Base-by-base conservation (phyloP, 306 rosid species). In the Purshia tridentata region DNA sequence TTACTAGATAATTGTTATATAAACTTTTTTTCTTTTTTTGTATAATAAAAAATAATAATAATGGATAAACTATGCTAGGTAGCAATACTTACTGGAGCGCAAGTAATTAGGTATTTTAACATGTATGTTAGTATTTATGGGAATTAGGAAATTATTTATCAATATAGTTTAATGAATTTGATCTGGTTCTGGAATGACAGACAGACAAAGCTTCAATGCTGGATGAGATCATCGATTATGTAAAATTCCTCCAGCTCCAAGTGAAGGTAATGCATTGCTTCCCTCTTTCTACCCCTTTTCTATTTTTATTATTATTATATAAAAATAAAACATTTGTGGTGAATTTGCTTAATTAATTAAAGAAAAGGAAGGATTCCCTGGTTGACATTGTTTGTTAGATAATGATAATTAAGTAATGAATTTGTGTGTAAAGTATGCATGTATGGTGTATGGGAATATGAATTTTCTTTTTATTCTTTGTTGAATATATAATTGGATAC, bases 161-260 rank as follows among this genome's bases (percentile, higher is more conserved):
- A 29, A 29, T 29, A 20, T 35, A 44, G 20, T 70, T 2, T 4
- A 37, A 7, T 72, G 16, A 29, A 40, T 56, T 23, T 9, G 9
- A 60, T 37, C 8, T 49, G 65, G 67, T 73, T 73, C 56, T 80
- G 88, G 83, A 81, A 78, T 86, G 86, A 77, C 97, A 95, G 99
- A 88, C 99, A 72, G 99, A 95, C 66, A 95, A 95, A 77, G 97
- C 99, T 73, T 95, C 99, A 68, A 95, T 95, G 99, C 88, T 95
- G 67, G 99, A 95, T 80, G 99, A 95, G 96, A 95, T 95, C 77
- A 95, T 95, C 51, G 99, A 91, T 67, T 95, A 95, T 83, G 99
- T 95, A 9, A 95, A 90, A 78, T 95, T 95, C 80, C 89, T 95
- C 19, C 99, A 95, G 83, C 93, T 95, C 70, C 99, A 95, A 88